Percentiles rank a stretch among this genome's conserved stretches.
These are phyloP conservation scores for Epichloe scottii DNA, from an alignment of 2,329 filamentous ascomycete genomes.

Conservation along the genomic window DNA sequence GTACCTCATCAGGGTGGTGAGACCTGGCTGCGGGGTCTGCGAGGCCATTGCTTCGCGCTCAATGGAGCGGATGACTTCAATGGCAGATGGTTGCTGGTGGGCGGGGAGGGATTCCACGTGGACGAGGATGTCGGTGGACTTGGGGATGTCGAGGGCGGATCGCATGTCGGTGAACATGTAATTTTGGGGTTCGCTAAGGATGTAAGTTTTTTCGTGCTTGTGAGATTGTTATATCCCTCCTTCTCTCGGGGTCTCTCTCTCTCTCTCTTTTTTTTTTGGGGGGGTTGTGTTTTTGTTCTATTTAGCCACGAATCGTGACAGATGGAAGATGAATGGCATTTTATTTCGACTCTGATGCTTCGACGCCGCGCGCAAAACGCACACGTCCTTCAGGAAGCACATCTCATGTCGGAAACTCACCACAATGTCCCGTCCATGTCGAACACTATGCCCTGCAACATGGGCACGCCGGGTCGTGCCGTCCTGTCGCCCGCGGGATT, in stretches of 20 bases:
- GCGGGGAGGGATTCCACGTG: constrained; percentile 66
- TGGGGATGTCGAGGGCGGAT: constrained; percentile 56
- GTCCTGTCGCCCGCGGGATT: constrained; percentile 18
- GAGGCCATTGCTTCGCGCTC: constrained; percentile 69
- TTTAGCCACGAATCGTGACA: no score
- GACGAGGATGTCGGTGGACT: constrained; percentile 70
- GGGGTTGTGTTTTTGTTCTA: no score
- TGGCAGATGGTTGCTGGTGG: constrained; percentile 47
- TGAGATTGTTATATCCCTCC: no score
- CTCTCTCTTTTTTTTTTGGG: no score
- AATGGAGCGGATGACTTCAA: constrained; percentile 63
- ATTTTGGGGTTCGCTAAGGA: constrained; percentile 66
- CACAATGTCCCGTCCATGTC: constrained; percentile 93
- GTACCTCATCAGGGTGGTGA: constrained; percentile 68
- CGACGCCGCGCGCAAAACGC: no score
- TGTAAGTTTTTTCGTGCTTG: not conserved
- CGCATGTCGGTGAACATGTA: constrained; percentile 95
- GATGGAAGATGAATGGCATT: rapidly evolving
- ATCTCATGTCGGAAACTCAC: constrained; percentile 29
- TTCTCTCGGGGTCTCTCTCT: rapidly evolving
- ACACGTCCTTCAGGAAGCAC: no score
- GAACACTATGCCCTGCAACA: constrained; percentile 57
- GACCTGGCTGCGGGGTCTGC: constrained; percentile 73
- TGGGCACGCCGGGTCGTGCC: constrained; percentile 24
- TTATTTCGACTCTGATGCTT: no score